Evolutionary conservation across 306 rosid genomes (phyloP).

Genomic region (Lagenaria siceraria): DNA sequence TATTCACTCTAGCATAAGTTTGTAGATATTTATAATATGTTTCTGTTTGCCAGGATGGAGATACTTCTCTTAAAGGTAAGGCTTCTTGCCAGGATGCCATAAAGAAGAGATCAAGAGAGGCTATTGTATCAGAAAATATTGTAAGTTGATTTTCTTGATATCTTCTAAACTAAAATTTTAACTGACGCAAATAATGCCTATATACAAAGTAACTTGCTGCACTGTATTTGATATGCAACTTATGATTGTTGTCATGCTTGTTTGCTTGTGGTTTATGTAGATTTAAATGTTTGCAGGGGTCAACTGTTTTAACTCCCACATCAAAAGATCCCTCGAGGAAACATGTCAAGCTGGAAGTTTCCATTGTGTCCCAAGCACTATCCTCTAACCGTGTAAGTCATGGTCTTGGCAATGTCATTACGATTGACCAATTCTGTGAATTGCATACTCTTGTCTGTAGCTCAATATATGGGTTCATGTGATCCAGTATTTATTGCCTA

Average conservation of each 20-base stretch:
- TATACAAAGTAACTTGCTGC: neutral
- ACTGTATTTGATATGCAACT: neutral
- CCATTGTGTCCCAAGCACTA: constrained; percentile 16
- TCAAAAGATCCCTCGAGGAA: constrained; percentile 29
- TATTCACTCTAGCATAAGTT: neutral
- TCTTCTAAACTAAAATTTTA: neutral
- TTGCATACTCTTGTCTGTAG: constrained; percentile 6
- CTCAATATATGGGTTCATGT: neutral
- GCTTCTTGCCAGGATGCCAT: constrained; percentile 29
- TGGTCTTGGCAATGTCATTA: constrained; percentile 10
- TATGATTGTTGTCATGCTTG: constrained; percentile 6
- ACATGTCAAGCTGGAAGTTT: constrained; percentile 32
- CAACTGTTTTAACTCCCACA: constrained; percentile 15
- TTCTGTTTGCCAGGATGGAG: constrained; percentile 37
- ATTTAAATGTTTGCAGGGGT: constrained; percentile 23
- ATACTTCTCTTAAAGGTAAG: constrained; percentile 28
- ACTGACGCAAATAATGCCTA: neutral
- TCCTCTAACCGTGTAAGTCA: constrained; percentile 32
- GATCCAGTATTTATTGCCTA: neutral
- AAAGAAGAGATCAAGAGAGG: constrained; percentile 36
- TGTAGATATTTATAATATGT: neutral
- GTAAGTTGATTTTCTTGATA: constrained; percentile 24
- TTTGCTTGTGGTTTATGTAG: constrained; percentile 6
- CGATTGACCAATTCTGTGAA: constrained; percentile 1
- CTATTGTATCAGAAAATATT: constrained; percentile 20